Conservation (phyloP, 139 green algal species). For the Auxenochlorella protothecoides region DNA sequence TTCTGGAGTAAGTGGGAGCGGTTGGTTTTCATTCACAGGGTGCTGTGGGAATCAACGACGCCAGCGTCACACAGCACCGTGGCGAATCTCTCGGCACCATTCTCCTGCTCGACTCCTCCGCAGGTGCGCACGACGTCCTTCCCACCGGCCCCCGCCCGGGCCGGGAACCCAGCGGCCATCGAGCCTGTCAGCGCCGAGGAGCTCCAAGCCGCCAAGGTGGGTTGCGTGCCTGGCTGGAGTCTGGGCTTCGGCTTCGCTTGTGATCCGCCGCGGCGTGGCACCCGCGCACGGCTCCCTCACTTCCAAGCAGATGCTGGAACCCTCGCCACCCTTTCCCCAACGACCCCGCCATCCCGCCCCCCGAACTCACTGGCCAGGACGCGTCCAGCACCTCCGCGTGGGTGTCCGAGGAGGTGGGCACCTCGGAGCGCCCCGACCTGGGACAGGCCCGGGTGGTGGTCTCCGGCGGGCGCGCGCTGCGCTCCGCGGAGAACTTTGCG, state of each 20-base stretch:
- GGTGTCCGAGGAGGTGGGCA: constrained; percentile 41
- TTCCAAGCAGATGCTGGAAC: background rate
- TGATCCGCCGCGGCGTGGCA: no score
- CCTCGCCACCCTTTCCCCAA: no score
- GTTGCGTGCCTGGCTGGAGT: no score
- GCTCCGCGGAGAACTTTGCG: constrained; percentile 71
- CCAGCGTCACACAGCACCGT: no score
- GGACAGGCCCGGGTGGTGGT: constrained; percentile 56
- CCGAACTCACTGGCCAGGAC: no score
- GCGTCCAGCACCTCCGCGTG: constrained; percentile 22
- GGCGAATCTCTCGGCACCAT: no score
- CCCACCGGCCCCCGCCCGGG: constrained; percentile 2
- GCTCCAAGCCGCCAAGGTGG: constrained; percentile 24
- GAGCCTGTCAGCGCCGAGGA: constrained; percentile 34
- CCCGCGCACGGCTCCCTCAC: no score
- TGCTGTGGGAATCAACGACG: no score
- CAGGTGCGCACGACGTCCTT: constrained; percentile 72
- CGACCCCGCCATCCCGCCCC: no score
- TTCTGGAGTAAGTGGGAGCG: no score
- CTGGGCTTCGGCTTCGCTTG: no score
- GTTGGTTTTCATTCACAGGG: no score
- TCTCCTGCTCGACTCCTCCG: background rate
- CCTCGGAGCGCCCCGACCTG: constrained; percentile 63
- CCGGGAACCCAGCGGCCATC: constrained; percentile 14
- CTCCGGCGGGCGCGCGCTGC: constrained; percentile 75